Evolutionary conservation across 2,329 filamentous ascomycete genomes (phyloP), one percentile per base, ranked within the genome.

Genomic region (Aspergillus udagawae): DNA sequence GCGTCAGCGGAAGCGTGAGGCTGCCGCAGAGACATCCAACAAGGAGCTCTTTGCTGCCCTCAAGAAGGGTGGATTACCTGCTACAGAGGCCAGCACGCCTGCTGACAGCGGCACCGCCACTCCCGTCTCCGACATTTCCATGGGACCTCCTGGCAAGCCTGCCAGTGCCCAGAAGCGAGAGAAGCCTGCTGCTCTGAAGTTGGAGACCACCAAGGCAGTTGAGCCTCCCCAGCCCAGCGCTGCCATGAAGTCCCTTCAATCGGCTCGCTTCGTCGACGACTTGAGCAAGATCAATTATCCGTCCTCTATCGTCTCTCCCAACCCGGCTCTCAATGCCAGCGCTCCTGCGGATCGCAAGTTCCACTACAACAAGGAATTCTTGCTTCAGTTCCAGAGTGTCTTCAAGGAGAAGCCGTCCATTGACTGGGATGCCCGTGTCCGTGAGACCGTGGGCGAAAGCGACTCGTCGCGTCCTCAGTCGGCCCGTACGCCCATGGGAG

Each of bases 391-490:
- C 82, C 91, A 97, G 78, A 85, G 85, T 67, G 91, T 96, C 21
- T 99, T 97, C 79, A 95, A 91, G 61, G 94, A 99, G 80, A 95
- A 97, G 78, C 94, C 94, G 14, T 96, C 92, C 0, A 76, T 92
- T 47, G 93, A 97, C 70, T 99, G 96, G 85, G 90, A 95, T 70
- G 83, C 88, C 63, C 92, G 94, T 70, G 87, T 99, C 60, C 83
- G 93, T 83, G 87, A 89, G 77, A 82, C 88, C 80, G 75, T 99
- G 64, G 93, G 93, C 57, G 92, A 96, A 63, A 80, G 81, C 57
- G 80, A 84, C 57, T 85, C 85, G 77, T 90, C 77, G 80, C 88
- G 75, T 74, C 83, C 73, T 77, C 86, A 71, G 76, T 86, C 74
- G 74, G 73, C 75, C 38, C 73, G 76, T 49, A 77, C 80, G 20